Evolutionary conservation across 768 basidiomycete species (phyloP).

Genomic region (Lentinula lateritia): DNA sequence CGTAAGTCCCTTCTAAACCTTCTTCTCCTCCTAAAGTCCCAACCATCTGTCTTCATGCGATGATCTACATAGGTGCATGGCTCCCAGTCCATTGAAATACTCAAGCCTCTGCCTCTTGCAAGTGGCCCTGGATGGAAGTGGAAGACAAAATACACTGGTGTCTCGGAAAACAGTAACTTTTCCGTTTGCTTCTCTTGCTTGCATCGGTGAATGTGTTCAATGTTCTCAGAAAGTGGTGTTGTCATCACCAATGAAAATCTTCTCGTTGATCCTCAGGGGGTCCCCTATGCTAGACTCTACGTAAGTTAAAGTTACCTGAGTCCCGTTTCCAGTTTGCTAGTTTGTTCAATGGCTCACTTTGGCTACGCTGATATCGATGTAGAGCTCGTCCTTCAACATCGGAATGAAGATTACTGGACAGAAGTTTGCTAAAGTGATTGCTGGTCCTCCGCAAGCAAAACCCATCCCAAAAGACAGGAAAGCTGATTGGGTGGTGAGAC

Average conservation of each 20-base stretch:
- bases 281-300: conserved; percentile 57
- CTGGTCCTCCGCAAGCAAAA: conserved; percentile 55
- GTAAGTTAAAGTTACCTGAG: conserved; percentile 25
- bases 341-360: not conserved
- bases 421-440: conserved; percentile 59
- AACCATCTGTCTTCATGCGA: not conserved
- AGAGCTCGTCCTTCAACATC: conserved; percentile 64
- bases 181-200: not conserved
- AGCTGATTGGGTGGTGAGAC: conserved; percentile 55
- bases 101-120: conserved; percentile 68
- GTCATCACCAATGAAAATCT: conserved; percentile 59
- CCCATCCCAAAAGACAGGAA: conserved; percentile 55
- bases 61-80: conserved; percentile 56
- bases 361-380: not conserved
- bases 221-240: conserved; percentile 50
- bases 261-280: conserved; percentile 59
- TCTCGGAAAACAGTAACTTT: conserved; percentile 79
- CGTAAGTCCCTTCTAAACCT: conserved; percentile 33
- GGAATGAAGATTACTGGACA: conserved; percentile 60
- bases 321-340: not conserved
- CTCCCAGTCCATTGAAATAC: conserved; percentile 72
- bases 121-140: conserved; percentile 80
- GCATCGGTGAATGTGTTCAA: not conserved
- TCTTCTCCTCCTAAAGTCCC: not conserved
- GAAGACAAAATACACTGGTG: conserved; percentile 56